Base-by-base conservation (phyloP, 768 basidiomycete genomes). In the Termitomyces sp. region DNA sequence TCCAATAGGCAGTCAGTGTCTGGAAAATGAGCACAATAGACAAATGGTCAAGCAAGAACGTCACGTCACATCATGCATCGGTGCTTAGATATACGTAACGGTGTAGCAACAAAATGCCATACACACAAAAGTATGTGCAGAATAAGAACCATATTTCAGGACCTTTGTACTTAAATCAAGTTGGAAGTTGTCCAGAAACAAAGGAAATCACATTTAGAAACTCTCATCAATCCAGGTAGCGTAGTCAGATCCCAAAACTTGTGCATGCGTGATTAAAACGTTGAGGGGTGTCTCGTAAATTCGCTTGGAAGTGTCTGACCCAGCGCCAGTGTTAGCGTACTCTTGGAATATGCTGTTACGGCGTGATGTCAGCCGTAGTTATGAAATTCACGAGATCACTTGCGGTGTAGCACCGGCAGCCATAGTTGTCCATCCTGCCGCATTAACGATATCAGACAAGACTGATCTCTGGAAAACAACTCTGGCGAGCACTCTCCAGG, bases 401-500 rank as follows among this genome's bases (percentile, higher is more conserved):
- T 54, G 65, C 68, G 69, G 69, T 6, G 66, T 68, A 9, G 69
- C 68, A 47, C 46, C 47, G 13, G 61, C 64, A 16, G 67, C 68
- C 33, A 70, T 53, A 1, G 68, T 69, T 1, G 68, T 67, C 59
- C 67, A 70, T 6, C 69, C 69, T 11, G 57, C 59, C 0, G 67
- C 22, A 49, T 69, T 69, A 31, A 70, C 69, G 13, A 69, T 50
- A 27, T 66, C 39, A 0, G 68, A 63, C 15, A 70, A 59, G 16
- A 45, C 61, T 11, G 65, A 68, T 37, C 65, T 65, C 49, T 70
- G 69, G 58, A 68, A 70, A 30, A 69, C 64, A 13, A 70, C 69
- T 30, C 69, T 58, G 18, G 69, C 68, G 20, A 58, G 63, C n/a
- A 51, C 62, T 47, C 53, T 60, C 55, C 58, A 58, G 33, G 55